Conservation (phyloP, 129 eudicot genomes). For the Logfia minima region DNA sequence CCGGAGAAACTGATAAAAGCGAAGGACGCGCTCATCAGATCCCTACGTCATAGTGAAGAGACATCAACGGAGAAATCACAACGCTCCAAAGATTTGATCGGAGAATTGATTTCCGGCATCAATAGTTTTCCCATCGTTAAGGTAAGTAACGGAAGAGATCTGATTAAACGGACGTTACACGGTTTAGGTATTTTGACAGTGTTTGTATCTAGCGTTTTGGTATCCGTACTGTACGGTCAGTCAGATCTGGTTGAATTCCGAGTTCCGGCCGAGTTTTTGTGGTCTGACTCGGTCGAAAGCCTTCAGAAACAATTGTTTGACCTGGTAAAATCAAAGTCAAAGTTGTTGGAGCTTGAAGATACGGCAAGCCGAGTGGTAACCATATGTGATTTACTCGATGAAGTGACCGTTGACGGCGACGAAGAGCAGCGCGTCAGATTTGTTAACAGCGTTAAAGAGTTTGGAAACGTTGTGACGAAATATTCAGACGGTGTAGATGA, state of each 20-base stretch:
- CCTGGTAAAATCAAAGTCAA: slow-evolving; percentile 8
- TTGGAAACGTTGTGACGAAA: slow-evolving; percentile 17
- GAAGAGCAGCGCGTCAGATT: slow-evolving; percentile 7
- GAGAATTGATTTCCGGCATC: slow-evolving; percentile 33
- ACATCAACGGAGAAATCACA: slow-evolving; percentile 17
- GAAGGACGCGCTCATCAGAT: slow-evolving; percentile 29
- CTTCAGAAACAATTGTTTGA: slow-evolving; percentile 17
- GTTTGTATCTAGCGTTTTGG: slow-evolving; percentile 24
- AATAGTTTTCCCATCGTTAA: slow-evolving; percentile 32
- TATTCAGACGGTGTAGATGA: slow-evolving; percentile 32
- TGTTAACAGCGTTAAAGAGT: slow-evolving; percentile 35
- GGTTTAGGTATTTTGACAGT: slow-evolving; percentile 40
- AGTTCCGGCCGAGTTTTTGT: slow-evolving; percentile 40
- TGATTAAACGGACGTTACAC: slow-evolving; percentile 38
- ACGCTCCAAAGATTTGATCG: slow-evolving; percentile 34
- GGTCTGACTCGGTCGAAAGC: slow-evolving; percentile 38
- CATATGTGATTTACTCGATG: slow-evolving; percentile 25
- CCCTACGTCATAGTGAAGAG: slow-evolving; percentile 13
- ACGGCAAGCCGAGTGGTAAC: slow-evolving; percentile 21
- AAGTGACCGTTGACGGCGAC: slow-evolving; percentile 15
- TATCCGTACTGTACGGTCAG: slow-evolving; percentile 32
- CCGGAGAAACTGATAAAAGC: slow-evolving; percentile 37
- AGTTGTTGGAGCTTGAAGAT: slow-evolving; percentile 36
- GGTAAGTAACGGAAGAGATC: slow-evolving; percentile 18
- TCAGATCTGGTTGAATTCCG: slow-evolving; percentile 28